These are phyloP conservation scores for Skeletonema costatum DNA, from an alignment of 108 stramenopile genomes.

Conservation along the genomic window DNA sequence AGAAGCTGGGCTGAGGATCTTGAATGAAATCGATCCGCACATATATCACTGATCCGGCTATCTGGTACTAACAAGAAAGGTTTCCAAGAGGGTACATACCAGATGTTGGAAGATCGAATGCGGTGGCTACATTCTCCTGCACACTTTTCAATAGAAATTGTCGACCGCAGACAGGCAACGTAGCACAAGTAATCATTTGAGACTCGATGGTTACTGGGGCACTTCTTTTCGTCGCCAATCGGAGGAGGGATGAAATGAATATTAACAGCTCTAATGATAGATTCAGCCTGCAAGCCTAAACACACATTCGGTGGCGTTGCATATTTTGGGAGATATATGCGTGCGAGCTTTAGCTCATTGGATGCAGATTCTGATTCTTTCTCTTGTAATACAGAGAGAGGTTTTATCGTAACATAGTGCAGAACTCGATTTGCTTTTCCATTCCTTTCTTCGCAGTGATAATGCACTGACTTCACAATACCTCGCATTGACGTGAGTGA, in stretches of 20 bases:
- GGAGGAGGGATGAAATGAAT: slow-evolving; percentile 49
- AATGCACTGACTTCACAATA: slow-evolving; percentile 44
- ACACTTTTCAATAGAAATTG: slow-evolving; percentile 55
- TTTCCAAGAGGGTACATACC: slow-evolving; percentile 21
- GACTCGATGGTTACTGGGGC: background rate
- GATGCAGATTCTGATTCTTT: background rate
- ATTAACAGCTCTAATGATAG: slow-evolving; percentile 68
- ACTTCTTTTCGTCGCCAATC: background rate
- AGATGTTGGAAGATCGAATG: background rate
- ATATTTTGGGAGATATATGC: slow-evolving; percentile 56
- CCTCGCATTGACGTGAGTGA: slow-evolving; percentile 42
- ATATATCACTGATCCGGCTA: slow-evolving; percentile 32
- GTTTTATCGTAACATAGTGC: slow-evolving; percentile 43
- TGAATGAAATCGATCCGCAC: slow-evolving; percentile 18
- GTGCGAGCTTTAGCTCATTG: slow-evolving; percentile 4
- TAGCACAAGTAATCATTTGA: slow-evolving; percentile 12
- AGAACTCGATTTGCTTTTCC: slow-evolving; percentile 9
- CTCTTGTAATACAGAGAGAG: background rate
- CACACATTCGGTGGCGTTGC: slow-evolving; percentile 51
- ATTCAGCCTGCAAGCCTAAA: slow-evolving; percentile 58
- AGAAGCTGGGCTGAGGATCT: slow-evolving; percentile 26
- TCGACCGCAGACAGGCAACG: slow-evolving; percentile 77
- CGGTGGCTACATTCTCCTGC: slow-evolving; percentile 26
- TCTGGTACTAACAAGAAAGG: slow-evolving; percentile 38
- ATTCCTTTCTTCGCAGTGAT: slow-evolving; percentile 10